Base-by-base conservation (phyloP, 2,329 filamentous ascomycete species). In the Alternaria atra region DNA sequence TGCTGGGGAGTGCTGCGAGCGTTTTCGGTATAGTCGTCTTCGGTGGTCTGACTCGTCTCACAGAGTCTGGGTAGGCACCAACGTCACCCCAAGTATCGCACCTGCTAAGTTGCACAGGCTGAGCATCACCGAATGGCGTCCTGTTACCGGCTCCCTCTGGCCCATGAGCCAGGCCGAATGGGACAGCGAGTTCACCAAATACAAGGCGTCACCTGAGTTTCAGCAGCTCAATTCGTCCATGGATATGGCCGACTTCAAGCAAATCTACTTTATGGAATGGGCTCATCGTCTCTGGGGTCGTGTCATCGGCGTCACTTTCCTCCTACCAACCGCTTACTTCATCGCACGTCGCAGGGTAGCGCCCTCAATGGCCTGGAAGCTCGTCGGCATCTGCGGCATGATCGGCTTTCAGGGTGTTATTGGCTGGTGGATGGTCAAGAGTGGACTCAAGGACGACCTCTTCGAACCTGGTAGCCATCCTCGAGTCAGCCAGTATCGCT, bases 251-350 rank as follows among this genome's bases (percentile, higher is more conserved):
- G 95, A 99, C 78, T 99, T 98, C 84, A 97, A 98, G 81, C 91
- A 95, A 77, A 99, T 99, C 69, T 99, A 98, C 86, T 99, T 91
- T 80, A 98, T 98, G 95, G 95, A 99, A 84, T 99, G 95, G 95
- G 89, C 90, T 43, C 95, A 99, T 80, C 89, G 95, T 30, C 85
- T 97, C 56, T 98, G 95, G 94, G 95, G 95, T 46, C 90, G 95
- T 66, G 85, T 97, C 70, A 92, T 99, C 59, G 95, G 95, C 60
- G 80, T 98, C 64, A 91, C 92, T 52, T 97, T 98, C 79, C 89
- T 97, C 48, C 75, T 97, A 1, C 95, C 95, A 1, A 92, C 94
- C 7, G 80, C 90, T 57, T 98, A 97, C 84, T 96, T 98, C 75
- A 87, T 97, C 74, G 89, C 90, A 20, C 89, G 91, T 43, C 88